A percentile compares a stretch with the other conserved stretches of the same genome.
phyloP scores from a whole-genome alignment of 1,284 basidiomycete species.

The Cronartium quercuum region DNA sequence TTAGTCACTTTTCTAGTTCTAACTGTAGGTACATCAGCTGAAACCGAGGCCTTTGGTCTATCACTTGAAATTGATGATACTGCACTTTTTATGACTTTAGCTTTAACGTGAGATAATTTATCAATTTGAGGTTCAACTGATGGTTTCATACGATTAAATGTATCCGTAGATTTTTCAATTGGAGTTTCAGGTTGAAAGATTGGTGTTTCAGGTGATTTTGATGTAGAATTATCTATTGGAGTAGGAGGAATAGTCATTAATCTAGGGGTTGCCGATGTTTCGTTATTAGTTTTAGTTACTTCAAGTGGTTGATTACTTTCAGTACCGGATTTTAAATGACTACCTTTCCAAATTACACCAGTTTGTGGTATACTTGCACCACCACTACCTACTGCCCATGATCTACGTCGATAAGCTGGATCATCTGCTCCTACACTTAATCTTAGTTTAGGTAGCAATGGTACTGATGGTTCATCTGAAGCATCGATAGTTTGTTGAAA shows the following conservation, averaged over 20 bases:
- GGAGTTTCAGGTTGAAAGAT: neutral
- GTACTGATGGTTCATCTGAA: slow-evolving; percentile 7
- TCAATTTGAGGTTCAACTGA: neutral
- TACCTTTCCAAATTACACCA: neutral
- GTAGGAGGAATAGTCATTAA: neutral
- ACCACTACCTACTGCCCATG: slow-evolving; percentile 28
- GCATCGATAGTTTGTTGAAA: slow-evolving; percentile 35
- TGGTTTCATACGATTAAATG: neutral
- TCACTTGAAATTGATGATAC: neutral
- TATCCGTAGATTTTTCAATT: neutral
- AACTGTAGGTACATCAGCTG: neutral
- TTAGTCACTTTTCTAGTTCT: slow-evolving; percentile 15
- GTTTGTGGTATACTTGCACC: slow-evolving; percentile 10
- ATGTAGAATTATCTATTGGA: neutral
- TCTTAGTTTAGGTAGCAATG: slow-evolving; percentile 1
- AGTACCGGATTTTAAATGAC: neutral
- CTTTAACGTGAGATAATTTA: neutral
- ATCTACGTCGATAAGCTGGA: slow-evolving; percentile 4
- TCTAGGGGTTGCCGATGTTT: neutral
- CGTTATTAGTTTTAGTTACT: neutral
- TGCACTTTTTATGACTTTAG: neutral
- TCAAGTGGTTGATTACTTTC: neutral
- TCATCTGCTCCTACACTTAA: slow-evolving; percentile 9
- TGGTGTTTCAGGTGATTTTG: neutral
- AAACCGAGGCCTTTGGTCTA: slow-evolving; percentile 13